These are phyloP conservation scores for Imleria badia DNA, from an alignment of 768 basidiomycete species.

Conservation along the genomic window DNA sequence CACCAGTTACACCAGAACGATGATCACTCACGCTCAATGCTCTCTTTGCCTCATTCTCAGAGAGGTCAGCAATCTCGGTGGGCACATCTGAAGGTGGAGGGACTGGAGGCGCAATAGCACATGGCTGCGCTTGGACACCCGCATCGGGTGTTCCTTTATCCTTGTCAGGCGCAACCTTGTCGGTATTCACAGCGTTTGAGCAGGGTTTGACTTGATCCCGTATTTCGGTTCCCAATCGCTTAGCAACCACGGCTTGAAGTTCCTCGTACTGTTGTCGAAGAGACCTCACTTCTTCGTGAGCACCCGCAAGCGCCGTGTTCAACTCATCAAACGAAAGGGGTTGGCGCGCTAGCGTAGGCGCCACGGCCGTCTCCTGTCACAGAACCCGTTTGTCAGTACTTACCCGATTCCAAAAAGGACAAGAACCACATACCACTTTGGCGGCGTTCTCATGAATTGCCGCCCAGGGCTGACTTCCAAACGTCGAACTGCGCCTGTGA, in stretches of 20 bases:
- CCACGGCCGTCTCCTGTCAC: conserved; percentile 9
- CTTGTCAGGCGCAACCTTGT: neutral
- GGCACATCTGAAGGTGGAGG: conserved; percentile 2
- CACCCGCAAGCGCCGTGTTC: conserved; percentile 23
- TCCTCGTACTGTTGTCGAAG: conserved; percentile 29
- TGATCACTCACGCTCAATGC: conserved; percentile 20
- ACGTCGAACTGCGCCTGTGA: conserved; percentile 26
- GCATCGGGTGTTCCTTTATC: neutral
- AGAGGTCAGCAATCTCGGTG: conserved; percentile 17
- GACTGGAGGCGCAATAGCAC: neutral
- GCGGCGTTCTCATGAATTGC: conserved; percentile 8
- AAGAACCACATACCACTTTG: conserved; percentile 8
- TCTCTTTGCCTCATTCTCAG: conserved; percentile 25
- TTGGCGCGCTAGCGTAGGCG: neutral
- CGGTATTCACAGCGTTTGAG: neutral
- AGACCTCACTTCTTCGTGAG: conserved; percentile 23
- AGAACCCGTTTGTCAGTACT: conserved; percentile 1
- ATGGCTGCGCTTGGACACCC: neutral
- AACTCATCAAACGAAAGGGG: conserved; percentile 27
- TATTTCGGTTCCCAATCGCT: conserved; percentile 9
- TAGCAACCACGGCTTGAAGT: conserved; percentile 19
- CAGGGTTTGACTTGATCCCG: neutral
- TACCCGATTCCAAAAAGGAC: neutral
- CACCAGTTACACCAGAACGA: neutral
- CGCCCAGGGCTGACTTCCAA: conserved; percentile 18